phyloP scores from a whole-genome alignment of 192 early-diverging fungal species.

The Backusella sp. region DNA sequence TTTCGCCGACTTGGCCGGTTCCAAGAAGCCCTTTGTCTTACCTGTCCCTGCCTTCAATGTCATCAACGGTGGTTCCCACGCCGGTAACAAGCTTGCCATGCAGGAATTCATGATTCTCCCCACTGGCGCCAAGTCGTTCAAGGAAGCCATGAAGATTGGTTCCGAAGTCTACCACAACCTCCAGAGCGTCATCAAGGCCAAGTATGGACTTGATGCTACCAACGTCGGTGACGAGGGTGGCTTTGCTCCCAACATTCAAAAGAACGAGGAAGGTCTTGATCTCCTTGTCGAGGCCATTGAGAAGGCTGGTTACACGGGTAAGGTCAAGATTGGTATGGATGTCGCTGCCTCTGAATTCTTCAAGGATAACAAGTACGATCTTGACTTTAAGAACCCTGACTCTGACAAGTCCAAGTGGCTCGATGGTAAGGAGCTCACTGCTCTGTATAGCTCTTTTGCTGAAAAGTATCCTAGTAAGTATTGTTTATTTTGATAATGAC shows the following conservation, averaged over 20 bases:
- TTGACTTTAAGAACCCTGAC: constrained; percentile 95
- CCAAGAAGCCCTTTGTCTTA: constrained; percentile 84
- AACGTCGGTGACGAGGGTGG: constrained; percentile 99
- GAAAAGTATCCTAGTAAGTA: constrained; percentile 72
- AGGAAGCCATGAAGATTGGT: constrained; percentile 97
- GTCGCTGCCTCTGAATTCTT: constrained; percentile 98
- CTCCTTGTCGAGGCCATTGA: constrained; percentile 87
- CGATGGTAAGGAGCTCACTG: constrained; percentile 77
- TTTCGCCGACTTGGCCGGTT: constrained; percentile 85
- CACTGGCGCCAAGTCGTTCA: constrained; percentile 88
- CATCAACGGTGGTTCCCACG: constrained; percentile 99
- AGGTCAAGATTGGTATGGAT: constrained; percentile 97
- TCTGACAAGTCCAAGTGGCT: constrained; percentile 75
- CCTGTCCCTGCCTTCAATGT: constrained; percentile 99
- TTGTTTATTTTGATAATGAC: too few relatives aligned
- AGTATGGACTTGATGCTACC: constrained; percentile 98
- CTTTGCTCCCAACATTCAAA: constrained; percentile 98
- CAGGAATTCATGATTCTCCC: constrained; percentile 99
- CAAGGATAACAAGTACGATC: constrained; percentile 95
- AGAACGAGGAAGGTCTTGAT: constrained; percentile 94
- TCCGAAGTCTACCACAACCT: constrained; percentile 96
- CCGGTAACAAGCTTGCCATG: constrained; percentile 99
- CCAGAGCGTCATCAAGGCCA: constrained; percentile 95
- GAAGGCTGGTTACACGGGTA: constrained; percentile 94
- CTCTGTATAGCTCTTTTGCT: constrained; percentile 80